Conservation (phyloP, 495 filamentous ascomycete genomes). For the Pyrenula massariospora region DNA sequence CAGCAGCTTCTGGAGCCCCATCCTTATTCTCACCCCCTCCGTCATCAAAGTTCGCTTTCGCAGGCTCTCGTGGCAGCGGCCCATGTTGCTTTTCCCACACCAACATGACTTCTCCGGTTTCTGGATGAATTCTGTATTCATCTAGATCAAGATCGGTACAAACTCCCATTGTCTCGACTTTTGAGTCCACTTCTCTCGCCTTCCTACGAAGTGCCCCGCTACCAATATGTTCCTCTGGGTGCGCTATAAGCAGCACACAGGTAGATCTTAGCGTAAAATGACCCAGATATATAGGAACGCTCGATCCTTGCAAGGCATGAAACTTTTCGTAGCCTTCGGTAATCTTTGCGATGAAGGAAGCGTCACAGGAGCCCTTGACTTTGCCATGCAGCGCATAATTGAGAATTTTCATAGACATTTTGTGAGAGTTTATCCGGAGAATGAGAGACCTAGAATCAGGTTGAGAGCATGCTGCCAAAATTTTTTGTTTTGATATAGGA, state of each 20-base stretch:
- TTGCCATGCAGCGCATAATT: neutral
- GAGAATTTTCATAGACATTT: neutral
- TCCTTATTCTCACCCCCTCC: too few relatives aligned
- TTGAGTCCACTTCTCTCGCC: neutral
- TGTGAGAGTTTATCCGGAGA: neutral
- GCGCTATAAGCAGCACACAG: neutral
- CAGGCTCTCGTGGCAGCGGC: too few relatives aligned
- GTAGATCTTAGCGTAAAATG: neutral
- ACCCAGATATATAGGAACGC: neutral
- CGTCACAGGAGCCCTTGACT: neutral
- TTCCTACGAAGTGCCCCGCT: neutral
- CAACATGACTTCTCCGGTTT: neutral
- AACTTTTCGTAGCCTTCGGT: neutral
- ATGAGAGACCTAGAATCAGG: neutral
- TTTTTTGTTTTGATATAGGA: too few relatives aligned
- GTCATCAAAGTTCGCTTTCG: too few relatives aligned
- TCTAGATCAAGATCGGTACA: too few relatives aligned
- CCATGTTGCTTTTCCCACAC: too few relatives aligned
- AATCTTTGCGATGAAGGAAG: neutral
- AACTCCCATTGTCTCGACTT: neutral
- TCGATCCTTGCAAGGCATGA: neutral
- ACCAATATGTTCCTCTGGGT: neutral
- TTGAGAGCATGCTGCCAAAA: neutral
- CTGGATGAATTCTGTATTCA: too few relatives aligned
- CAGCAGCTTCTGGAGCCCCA: too few relatives aligned